Conservation (phyloP, 768 basidiomycete species). For the Suillus subaureus region DNA sequence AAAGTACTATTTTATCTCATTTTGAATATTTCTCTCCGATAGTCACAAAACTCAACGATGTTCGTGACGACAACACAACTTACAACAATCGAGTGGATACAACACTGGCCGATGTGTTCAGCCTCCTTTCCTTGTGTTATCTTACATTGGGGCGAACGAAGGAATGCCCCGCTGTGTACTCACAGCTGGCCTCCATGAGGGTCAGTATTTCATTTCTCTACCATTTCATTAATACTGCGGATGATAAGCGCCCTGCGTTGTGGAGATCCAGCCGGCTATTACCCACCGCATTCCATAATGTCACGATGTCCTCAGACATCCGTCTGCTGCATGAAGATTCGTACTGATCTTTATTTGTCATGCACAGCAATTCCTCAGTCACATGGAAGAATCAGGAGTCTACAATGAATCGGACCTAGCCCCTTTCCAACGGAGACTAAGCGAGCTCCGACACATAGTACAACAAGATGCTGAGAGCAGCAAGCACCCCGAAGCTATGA, state of each 20-base stretch:
- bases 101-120: constrained; percentile 94
- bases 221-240: neutral
- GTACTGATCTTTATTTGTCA: constrained; percentile 21
- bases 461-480: constrained; percentile 78
- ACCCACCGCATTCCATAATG: constrained; percentile 18
- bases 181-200: constrained; percentile 94
- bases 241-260: neutral
- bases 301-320: constrained; percentile 15
- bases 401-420: constrained; percentile 91
- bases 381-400: constrained; percentile 94
- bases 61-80: constrained; percentile 74
- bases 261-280: neutral
- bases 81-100: constrained; percentile 93
- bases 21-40: constrained; percentile 16
- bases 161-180: constrained; percentile 93
- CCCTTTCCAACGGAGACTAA: constrained; percentile 83
- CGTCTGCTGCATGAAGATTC: constrained; percentile 1
- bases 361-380: constrained; percentile 85
- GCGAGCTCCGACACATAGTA: constrained; percentile 84
- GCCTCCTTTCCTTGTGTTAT: constrained; percentile 93
- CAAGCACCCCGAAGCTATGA: constrained; percentile 85
- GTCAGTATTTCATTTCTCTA: constrained; percentile 54
- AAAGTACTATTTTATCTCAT: neutral
- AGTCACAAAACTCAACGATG: constrained; percentile 92
- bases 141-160: constrained; percentile 96